A percentile compares a stretch with the other conserved stretches of the same genome.
Conservation (phyloP, 1,284 basidiomycete species). For the Ustilago tritici region DNA sequence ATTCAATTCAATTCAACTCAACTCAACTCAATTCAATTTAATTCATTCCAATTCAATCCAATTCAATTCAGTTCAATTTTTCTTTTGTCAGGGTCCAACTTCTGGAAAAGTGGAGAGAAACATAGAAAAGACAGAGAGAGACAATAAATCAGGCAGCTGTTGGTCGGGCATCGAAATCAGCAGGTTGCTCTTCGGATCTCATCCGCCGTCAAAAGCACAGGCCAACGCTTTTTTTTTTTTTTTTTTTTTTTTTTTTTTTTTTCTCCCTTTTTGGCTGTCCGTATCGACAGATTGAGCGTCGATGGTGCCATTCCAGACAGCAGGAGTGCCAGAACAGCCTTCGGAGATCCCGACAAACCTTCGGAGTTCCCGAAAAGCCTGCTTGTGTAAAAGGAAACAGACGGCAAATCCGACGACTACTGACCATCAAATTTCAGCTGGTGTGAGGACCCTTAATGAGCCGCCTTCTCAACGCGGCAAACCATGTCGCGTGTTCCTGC, state of each 20-base stretch:
- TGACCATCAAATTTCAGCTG: background rate
- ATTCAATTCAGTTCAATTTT: background rate
- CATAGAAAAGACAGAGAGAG: too few species aligned
- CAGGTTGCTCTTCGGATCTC: background rate
- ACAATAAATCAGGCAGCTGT: background rate
- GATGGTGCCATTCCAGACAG: too few species aligned
- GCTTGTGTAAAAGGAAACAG: background rate
- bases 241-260: too few species aligned
- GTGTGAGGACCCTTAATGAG: too few species aligned
- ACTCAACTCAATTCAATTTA: too few species aligned
- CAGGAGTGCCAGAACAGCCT: too few species aligned
- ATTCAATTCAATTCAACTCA: too few species aligned
- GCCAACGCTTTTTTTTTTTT: background rate
- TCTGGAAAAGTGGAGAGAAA: background rate
- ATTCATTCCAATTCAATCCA: background rate
- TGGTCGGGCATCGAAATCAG: background rate
- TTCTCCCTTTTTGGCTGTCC: too few species aligned
- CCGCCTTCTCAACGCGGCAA: background rate
- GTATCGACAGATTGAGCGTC: too few species aligned
- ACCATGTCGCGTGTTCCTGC: conserved; percentile 5
- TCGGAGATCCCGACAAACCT: too few species aligned
- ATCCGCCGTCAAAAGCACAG: background rate
- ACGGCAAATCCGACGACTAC: conserved; percentile 1
- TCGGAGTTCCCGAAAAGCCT: too few species aligned
- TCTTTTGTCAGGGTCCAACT: conserved; percentile 1